Conservation (phyloP, 257 asterid species). For the Orobanche coerulescens region DNA sequence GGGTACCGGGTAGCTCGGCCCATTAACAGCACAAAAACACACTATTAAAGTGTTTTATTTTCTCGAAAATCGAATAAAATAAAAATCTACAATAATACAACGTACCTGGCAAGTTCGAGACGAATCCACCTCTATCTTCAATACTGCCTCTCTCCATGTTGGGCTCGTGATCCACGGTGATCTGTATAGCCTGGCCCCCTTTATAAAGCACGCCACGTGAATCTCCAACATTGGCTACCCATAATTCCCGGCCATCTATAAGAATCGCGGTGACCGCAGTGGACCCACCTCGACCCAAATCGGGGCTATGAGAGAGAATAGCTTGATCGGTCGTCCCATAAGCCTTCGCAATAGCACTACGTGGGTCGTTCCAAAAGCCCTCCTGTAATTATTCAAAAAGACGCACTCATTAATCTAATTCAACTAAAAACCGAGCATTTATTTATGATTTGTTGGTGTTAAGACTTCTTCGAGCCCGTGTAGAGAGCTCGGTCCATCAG, state of each 20-base stretch:
- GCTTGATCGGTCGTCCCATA: conserved; percentile 85
- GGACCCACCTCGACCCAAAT: conserved; percentile 92
- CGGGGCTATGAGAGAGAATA: conserved; percentile 68
- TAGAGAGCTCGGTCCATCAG: too few relatives aligned
- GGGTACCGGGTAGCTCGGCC: too few relatives aligned
- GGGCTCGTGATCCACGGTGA: conserved; percentile 89
- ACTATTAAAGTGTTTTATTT: too few relatives aligned
- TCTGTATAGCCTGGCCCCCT: conserved; percentile 72
- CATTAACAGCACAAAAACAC: too few relatives aligned
- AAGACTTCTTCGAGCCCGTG: too few relatives aligned
- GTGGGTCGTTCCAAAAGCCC: conserved; percentile 65
- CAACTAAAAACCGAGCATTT: too few relatives aligned
- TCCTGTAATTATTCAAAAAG: conserved; percentile 39
- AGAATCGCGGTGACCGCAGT: conserved; percentile 93
- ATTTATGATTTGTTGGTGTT: too few relatives aligned
- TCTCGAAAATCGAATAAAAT: too few relatives aligned
- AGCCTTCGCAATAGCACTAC: conserved; percentile 57
- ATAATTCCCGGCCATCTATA: conserved; percentile 42
- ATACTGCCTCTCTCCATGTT: conserved; percentile 72
- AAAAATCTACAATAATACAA: too few relatives aligned
- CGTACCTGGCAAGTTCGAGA: conserved; percentile 97
- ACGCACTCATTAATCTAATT: background rate
- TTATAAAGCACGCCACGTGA: conserved; percentile 81
- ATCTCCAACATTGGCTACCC: conserved; percentile 96
- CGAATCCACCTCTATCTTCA: conserved; percentile 82